Percentiles rank a stretch among this genome's conserved stretches.
Conservation (phyloP, 192 early-diverging fungal species). For the Coemansia sp. region DNA sequence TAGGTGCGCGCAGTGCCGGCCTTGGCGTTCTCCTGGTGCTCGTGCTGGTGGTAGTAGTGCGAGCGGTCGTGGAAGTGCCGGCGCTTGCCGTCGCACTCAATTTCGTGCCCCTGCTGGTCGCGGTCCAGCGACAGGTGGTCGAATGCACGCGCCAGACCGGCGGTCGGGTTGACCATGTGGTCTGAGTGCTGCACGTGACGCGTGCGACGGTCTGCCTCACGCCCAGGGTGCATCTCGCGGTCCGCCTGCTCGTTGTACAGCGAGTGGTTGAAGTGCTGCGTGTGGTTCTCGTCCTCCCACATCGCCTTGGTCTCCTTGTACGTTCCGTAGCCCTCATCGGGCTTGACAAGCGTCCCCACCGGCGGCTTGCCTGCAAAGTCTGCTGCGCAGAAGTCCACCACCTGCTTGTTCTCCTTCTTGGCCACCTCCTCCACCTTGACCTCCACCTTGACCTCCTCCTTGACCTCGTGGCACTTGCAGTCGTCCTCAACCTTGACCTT, state of each 20-base stretch:
- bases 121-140: slow-evolving; percentile 56
- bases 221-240: slow-evolving; percentile 41
- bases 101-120: slow-evolving; percentile 55
- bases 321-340: slow-evolving; percentile 56
- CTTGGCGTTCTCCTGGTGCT: slow-evolving; percentile 58
- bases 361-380: slow-evolving; percentile 49
- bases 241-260: slow-evolving; percentile 59
- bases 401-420: slow-evolving; percentile 42
- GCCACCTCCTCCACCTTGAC: slow-evolving; percentile 46
- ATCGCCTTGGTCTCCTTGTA: slow-evolving; percentile 58
- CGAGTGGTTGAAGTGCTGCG: slow-evolving; percentile 58
- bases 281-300: slow-evolving; percentile 59
- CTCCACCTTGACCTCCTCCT: slow-evolving; percentile 49
- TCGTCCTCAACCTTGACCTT: slow-evolving; percentile 46
- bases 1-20: slow-evolving; percentile 52
- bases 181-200: slow-evolving; percentile 55
- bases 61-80: slow-evolving; percentile 55
- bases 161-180: slow-evolving; percentile 53
- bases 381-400: slow-evolving; percentile 44
- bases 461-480: slow-evolving; percentile 31
- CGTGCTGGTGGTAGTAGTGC: slow-evolving; percentile 59
- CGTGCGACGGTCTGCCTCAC: slow-evolving; percentile 50
- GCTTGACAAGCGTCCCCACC: slow-evolving; percentile 49
- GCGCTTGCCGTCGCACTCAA: slow-evolving; percentile 52
- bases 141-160: slow-evolving; percentile 53